Evolutionary conservation across 768 basidiomycete species (phyloP), one percentile per base, ranked within the genome.

Genomic region (Phylloporus sp.): DNA sequence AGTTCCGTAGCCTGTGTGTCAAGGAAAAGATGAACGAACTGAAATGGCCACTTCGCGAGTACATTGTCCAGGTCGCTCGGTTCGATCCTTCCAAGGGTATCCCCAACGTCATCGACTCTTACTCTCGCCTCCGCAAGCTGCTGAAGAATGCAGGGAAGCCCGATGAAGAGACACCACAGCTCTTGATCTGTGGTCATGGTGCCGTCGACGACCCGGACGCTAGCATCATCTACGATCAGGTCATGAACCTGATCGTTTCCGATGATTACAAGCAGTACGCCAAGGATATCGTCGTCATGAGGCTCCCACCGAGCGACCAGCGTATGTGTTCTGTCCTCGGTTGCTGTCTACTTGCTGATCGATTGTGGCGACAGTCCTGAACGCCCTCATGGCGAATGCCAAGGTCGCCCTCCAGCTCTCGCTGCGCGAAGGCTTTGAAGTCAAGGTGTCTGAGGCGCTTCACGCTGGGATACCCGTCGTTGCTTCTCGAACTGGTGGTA

Each of bases 201-300:
- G 87, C 86, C 22, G 90, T 96, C 49, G 93, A 96, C 57, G 93
- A 96, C 66, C 93, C 91, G 14, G 91, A 96, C 72, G 91, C 91
- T 13, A 89, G 83, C 67, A 88, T 89, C 71, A 90, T 91, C 66
- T 90, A 90, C 63, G 89, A 90, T 54, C 77, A 89, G 61, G 73
- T 83, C 52, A 76, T 85, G 60, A 76, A 79, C 50, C 68, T 84
- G 52, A 74, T 90, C 35, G 58, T 64, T 41, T 72, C 73, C 0
- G 72, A 73, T 9, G 68, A 71, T 5, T 82, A 83, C 66, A 73
- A 62, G 31, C 67, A 70, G 43, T 82, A 77, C 53, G 61, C 75
- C 3, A 69, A 75, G 51, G 84, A 86, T 59, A 84, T 91, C 33
- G 68, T 87, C 20, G 84, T 90, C 36, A 88, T 90, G 77, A 77